phyloP scores from a whole-genome alignment of 768 basidiomycete species.

The Lactarius psammicola region DNA sequence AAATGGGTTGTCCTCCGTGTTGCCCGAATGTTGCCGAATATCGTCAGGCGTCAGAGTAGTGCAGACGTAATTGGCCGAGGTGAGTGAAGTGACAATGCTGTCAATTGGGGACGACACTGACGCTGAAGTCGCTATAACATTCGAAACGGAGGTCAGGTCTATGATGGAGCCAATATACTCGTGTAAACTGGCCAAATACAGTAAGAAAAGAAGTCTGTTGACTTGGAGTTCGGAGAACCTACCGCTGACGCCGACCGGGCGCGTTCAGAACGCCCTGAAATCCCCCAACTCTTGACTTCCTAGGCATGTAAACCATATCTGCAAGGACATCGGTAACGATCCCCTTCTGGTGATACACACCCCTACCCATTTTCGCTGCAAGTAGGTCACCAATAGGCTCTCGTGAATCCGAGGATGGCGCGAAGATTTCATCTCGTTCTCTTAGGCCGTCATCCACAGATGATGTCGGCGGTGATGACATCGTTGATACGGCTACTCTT shows the following conservation, averaged over 20 bases:
- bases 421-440: conserved; percentile 10
- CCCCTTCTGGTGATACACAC: neutral
- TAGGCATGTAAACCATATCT: conserved; percentile 18
- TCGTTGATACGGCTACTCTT: neutral
- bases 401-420: neutral
- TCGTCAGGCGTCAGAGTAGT: neutral
- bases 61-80: neutral
- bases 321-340: neutral
- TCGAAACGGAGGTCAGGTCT: neutral
- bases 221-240: neutral
- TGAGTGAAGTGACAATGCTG: neutral
- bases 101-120: neutral
- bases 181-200: conserved; percentile 12
- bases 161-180: conserved; percentile 8
- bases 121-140: neutral
- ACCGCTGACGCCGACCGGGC: conserved; percentile 13
- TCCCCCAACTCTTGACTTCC: conserved; percentile 1
- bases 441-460: neutral
- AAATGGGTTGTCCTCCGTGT: conserved; percentile 12
- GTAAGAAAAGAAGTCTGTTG: neutral
- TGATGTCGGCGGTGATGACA: conserved; percentile 7
- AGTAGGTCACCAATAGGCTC: conserved; percentile 11
- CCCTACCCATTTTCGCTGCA: conserved; percentile 19
- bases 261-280: neutral
- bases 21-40: conserved; percentile 10